Percentiles rank a stretch among this genome's conserved stretches.
phyloP scores from a whole-genome alignment of 208 protist genomes.

The Leishmania aethiopica region DNA sequence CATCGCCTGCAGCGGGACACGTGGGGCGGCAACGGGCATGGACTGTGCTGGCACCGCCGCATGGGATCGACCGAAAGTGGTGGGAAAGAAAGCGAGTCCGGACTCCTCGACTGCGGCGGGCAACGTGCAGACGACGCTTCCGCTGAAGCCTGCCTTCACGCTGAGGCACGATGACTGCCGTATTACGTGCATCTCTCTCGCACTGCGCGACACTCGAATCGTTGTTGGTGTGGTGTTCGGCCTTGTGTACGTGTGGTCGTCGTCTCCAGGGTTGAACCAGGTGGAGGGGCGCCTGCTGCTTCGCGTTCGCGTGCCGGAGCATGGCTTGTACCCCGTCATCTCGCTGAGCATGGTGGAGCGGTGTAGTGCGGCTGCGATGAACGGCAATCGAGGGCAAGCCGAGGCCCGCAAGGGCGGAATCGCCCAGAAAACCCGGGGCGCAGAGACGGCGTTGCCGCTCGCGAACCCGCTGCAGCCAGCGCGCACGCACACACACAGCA shows the following conservation, averaged over 20 bases:
- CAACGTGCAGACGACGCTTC: background rate
- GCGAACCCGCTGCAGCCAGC: background rate
- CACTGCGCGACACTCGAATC: slow-evolving; percentile 59
- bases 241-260: slow-evolving; percentile 72
- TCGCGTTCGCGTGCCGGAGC: slow-evolving; percentile 43
- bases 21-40: background rate
- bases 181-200: slow-evolving; percentile 52
- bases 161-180: slow-evolving; percentile 61
- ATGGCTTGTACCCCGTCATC: slow-evolving; percentile 62
- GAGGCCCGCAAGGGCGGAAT: background rate
- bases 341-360: slow-evolving; percentile 30
- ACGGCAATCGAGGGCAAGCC: background rate
- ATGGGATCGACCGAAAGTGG: background rate
- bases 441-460: background rate
- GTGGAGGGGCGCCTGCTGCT: slow-evolving; percentile 62
- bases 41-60: background rate
- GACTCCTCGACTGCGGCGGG: background rate
- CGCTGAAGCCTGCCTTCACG: slow-evolving; percentile 29
- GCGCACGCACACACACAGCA: background rate
- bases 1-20: background rate
- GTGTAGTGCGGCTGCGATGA: background rate
- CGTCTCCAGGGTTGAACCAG: slow-evolving; percentile 59
- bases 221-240: slow-evolving; percentile 65
- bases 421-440: background rate
- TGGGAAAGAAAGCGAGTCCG: background rate